Base-by-base conservation (phyloP, 73 alveolate species). In the Durusdinium trenchii region DNA sequence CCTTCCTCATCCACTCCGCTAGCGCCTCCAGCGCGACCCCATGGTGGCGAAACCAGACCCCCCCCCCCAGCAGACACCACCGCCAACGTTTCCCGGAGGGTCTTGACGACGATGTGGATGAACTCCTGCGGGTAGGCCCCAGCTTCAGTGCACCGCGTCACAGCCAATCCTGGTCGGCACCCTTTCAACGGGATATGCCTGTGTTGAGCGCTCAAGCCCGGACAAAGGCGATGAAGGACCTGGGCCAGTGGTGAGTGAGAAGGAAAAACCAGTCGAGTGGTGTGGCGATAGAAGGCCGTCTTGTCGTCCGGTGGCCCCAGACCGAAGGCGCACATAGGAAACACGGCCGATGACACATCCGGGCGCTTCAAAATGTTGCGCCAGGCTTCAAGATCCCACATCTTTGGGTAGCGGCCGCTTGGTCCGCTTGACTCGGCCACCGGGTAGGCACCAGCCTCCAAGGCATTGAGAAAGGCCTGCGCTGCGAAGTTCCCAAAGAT, bases 261-360 rank as follows among this genome's bases (percentile, higher is more conserved):
- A 0, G 75, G 93, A 48, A 48, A 82, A 1, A 50, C 93, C 45
- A 82, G 16, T 1, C 93, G 93, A 2, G 93, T 82, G 75, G 6
- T 43, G 2, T 82, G 93, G 38, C 28, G 51, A 51, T 82, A 82
- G 75, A 26, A 46, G 51, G 35, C 75, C 6, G n/a, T 35, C 51
- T 48, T 48, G 51, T 50, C 93, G 10, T 57, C 69, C 1, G 46
- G 50, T 1, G 93, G 93, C 14, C 93, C 93, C 46, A 82, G n/a
- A 73, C 93, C 93, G 50, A 48, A 82, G 93, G 93, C 93, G 4
- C 46, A 60, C 47, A n/a, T n/a, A n/a, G n/a, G n/a, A n/a, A n/a
- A n/a, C n/a, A n/a, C n/a, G n/a, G n/a, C n/a, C n/a, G n/a, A n/a
- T n/a, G n/a, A n/a, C n/a, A n/a, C n/a, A n/a, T n/a, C n/a, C n/a